Conservation (phyloP, 192 early-diverging fungal genomes). For the Dissophora globulifera region DNA sequence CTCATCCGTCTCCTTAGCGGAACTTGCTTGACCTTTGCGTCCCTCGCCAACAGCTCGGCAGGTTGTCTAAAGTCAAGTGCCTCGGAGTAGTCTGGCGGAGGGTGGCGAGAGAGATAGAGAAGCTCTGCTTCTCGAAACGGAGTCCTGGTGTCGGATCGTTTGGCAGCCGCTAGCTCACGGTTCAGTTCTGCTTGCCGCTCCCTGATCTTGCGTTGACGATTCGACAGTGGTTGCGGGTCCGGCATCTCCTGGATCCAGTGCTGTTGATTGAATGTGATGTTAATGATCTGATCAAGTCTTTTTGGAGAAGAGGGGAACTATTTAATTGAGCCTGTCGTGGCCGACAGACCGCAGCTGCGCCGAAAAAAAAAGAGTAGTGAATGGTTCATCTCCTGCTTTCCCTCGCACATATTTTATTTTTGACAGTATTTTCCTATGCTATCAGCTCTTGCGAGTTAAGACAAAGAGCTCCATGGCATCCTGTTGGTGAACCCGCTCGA, state of each 20-base stretch:
- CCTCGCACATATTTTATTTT: too few relatives aligned
- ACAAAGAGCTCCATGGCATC: conserved; percentile 54
- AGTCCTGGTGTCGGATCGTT: conserved; percentile 56
- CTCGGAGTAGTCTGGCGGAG: conserved; percentile 60
- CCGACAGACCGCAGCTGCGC: too few relatives aligned
- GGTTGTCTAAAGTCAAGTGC: conserved; percentile 66
- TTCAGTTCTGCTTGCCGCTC: conserved; percentile 44
- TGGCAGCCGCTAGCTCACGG: conserved; percentile 27
- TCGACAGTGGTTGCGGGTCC: conserved; percentile 34
- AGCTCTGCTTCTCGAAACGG: conserved; percentile 80
- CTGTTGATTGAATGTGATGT: background rate
- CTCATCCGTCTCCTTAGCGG: conserved; percentile 11
- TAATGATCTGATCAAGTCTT: too few relatives aligned
- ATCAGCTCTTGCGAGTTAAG: conserved; percentile 40
- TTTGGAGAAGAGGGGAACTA: too few relatives aligned
- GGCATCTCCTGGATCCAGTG: too few relatives aligned
- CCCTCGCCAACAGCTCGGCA: background rate
- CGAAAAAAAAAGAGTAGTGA: too few relatives aligned
- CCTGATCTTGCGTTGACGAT: conserved; percentile 52
- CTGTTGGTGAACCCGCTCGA: conserved; percentile 42
- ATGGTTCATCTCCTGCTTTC: too few relatives aligned
- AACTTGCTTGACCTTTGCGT: conserved; percentile 30
- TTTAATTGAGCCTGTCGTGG: too few relatives aligned
- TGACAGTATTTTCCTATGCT: too few relatives aligned
- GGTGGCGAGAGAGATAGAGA: conserved; percentile 62